Base-by-base conservation (phyloP, 495 filamentous ascomycete genomes). In the Penicillium canescens region DNA sequence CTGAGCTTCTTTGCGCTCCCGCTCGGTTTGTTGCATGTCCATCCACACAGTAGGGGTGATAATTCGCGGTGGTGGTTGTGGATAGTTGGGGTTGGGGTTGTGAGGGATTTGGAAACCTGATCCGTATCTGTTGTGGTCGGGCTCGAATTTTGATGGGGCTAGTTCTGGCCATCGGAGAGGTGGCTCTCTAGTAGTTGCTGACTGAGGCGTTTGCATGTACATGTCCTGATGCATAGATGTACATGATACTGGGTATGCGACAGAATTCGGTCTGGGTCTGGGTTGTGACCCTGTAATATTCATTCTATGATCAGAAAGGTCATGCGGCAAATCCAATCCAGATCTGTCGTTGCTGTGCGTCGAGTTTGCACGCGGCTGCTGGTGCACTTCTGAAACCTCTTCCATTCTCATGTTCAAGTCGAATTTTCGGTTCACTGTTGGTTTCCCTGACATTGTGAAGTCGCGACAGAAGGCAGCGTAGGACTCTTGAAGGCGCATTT, bases 41-140 rank as follows among this genome's bases (percentile, higher is more conserved):
- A n/a, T n/a, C n/a, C n/a, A n/a, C n/a, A n/a, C n/a, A n/a, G n/a
- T n/a, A n/a, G n/a, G n/a, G n/a, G n/a, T n/a, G 42, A 62, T 52
- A 28, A 62, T 48, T 6, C 23, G 42, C 38, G 59, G 49, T 3
- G 59, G 55, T 12, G 59, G 55, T 6, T 21, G 55, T 1, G 43
- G 59, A 23, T 46, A 23, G 13, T 13, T n/a, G 6, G 31, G 10
- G 20, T 23, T 41, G 9, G 12, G 31, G 3, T 10, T n/a, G n/a
- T n/a, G n/a, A n/a, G n/a, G n/a, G 16, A 33, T 50, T 24, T 18
- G 38, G n/a, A 14, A 34, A 6, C 18, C 31, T 34, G 52, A 39
- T 14, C 16, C 21, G 6, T 16, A 16, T 20, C 12, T 23, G 34
- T 11, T 18, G 9, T 43, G 6, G 2, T 39, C 16, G 4, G 35